Base-by-base conservation (phyloP, 345 rosid genomes). In the Citrus sp. region DNA sequence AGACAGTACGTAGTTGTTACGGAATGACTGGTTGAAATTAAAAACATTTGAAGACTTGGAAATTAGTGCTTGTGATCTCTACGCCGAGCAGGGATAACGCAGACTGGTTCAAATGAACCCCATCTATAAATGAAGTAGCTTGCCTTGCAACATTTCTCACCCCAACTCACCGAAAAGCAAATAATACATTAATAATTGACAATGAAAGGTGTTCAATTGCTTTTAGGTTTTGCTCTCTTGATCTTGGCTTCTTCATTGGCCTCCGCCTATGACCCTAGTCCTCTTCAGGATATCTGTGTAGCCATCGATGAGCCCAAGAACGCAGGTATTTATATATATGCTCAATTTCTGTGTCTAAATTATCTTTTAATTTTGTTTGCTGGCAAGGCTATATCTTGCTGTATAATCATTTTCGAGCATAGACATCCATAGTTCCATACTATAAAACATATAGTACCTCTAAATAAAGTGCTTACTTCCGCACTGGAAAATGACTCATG, bases 231-330 rank as follows among this genome's bases (percentile, higher is more conserved):
- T 25, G 77, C 67, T 35, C 32, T 81, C n/a, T 66, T 85, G 79
- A 74, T 70, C 37, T 46, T 74, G 25, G 72, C 79, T 16, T 51
- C 56, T 63, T 16, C 46, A 1, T 22, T 68, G 21, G 65, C 63
- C 59, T 74, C 32, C 22, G 82, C 85, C 8, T 82, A 58, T 22
- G 84, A 85, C 54, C 84, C 82, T 0, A 60, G 73, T 13, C 83
- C 83, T 65, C 80, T 85, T 5, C 81, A 83, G 74, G 88, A 85
- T 74, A 38, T 78, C 68, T 85, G 86, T 8, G 77, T 82, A 3
- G 84, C 84, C 9, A 42, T 72, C 55, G 68, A 82, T 2, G 80
- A 80, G 46, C 4, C 80, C 1, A 24, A 76, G 18, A 7, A 38
- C 28, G 77, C 32, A 0, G 58, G 83, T 80, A 19, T 3, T 12